Evolutionary conservation across 805 yeast genomes (phyloP).

Genomic region (Myxozyma sirexii): DNA sequence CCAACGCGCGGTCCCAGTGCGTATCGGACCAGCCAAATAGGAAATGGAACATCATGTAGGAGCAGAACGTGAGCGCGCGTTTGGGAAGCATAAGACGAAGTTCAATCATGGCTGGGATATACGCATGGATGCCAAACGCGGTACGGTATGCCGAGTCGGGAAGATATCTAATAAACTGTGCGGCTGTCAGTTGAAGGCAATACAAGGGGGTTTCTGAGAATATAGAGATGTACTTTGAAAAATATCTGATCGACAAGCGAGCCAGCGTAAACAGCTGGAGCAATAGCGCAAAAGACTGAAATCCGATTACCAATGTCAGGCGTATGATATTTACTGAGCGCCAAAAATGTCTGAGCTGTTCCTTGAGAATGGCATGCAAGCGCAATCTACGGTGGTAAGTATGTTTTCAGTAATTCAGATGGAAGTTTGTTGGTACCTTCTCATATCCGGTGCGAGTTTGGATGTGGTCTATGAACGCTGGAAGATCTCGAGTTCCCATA

Average conservation of each 20-base stretch:
- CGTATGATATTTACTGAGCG: constrained; percentile 55
- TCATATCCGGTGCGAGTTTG: constrained; percentile 43
- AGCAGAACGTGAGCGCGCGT: constrained; percentile 49
- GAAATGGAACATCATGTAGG: constrained; percentile 83
- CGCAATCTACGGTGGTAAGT: constrained; percentile 52
- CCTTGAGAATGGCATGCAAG: constrained; percentile 91
- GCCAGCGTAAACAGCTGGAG: constrained; percentile 94
- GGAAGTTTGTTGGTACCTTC: constrained; percentile 33
- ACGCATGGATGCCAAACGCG: constrained; percentile 76
- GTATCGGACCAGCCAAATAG: constrained; percentile 84
- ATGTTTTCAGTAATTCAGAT: constrained; percentile 9
- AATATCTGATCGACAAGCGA: constrained; percentile 58
- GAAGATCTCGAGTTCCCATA: constrained; percentile 76
- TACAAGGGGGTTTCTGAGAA: neutral
- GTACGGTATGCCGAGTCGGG: constrained; percentile 37
- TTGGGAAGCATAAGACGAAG: constrained; percentile 56
- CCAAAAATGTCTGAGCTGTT: constrained; percentile 78
- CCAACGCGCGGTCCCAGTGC: constrained; percentile 68
- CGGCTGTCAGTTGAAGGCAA: neutral
- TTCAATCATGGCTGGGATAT: constrained; percentile 72
- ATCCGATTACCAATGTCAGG: constrained; percentile 56
- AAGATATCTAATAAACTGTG: constrained; percentile 36
- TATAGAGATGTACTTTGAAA: constrained; percentile 33
- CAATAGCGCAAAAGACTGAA: constrained; percentile 70
- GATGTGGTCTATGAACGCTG: constrained; percentile 68